phyloP scores from a whole-genome alignment of 371 early-diverging fungal genomes.

The Chytridiales sp. region DNA sequence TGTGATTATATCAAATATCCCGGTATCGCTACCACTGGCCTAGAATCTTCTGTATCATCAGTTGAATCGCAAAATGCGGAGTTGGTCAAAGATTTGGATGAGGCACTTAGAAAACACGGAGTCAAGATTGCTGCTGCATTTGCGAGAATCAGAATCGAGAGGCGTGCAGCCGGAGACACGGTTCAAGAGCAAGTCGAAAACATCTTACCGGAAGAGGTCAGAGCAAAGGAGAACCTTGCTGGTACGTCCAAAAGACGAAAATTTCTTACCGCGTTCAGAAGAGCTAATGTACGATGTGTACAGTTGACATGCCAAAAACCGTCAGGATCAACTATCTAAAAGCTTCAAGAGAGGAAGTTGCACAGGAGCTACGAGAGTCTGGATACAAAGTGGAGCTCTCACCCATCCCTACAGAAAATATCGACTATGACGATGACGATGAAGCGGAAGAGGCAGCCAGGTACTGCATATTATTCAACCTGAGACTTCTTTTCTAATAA shows the following conservation, averaged over 20 bases:
- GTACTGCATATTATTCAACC: no score
- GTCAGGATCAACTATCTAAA: constrained; percentile 73
- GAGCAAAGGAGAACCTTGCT: constrained; percentile 47
- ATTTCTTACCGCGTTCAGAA: constrained; percentile 36
- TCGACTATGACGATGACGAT: neutral
- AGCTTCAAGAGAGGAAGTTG: constrained; percentile 37
- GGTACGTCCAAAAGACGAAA: constrained; percentile 23
- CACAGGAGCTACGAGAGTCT: constrained; percentile 24
- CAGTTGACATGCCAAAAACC: constrained; percentile 57
- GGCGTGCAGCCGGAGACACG: constrained; percentile 39
- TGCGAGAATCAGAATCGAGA: constrained; percentile 48
- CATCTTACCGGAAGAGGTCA: constrained; percentile 44
- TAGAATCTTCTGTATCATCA: constrained; percentile 12
- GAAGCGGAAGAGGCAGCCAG: no score
- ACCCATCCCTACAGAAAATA: neutral
- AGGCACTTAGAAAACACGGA: constrained; percentile 26
- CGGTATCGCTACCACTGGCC: constrained; percentile 27
- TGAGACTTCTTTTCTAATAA: constrained; percentile 1
- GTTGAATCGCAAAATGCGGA: constrained; percentile 20
- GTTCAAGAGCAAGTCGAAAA: constrained; percentile 44
- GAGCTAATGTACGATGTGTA: constrained; percentile 31
- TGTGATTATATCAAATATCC: constrained; percentile 43
- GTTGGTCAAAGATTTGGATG: constrained; percentile 36
- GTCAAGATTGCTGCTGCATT: constrained; percentile 50
- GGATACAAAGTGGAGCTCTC: constrained; percentile 25